phyloP scores from a whole-genome alignment of 2,329 filamentous ascomycete species.

The Cercospora sesami region DNA sequence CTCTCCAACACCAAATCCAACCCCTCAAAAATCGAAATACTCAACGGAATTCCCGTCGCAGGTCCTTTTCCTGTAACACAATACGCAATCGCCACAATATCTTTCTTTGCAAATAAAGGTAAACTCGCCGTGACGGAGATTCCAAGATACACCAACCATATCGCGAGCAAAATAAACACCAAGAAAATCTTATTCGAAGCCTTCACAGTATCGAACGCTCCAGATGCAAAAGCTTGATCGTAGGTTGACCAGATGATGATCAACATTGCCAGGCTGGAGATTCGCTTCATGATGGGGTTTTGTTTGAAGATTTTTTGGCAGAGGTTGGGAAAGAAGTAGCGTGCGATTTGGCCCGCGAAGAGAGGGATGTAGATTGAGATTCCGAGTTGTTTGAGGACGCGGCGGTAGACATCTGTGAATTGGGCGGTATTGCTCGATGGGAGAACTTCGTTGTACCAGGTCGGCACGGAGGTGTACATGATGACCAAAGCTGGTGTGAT shows the following conservation, averaged over 20 bases:
- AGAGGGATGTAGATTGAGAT: conserved; percentile 67
- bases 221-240: conserved; percentile 64
- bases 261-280: conserved; percentile 48
- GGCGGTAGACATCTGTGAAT: conserved; percentile 62
- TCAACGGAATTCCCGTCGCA: conserved; percentile 66
- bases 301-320: conserved; percentile 58
- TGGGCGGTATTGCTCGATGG: conserved; percentile 55
- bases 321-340: conserved; percentile 56
- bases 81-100: conserved; percentile 71
- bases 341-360: conserved; percentile 59
- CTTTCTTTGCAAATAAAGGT: conserved; percentile 57
- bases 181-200: conserved; percentile 64
- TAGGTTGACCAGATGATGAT: conserved; percentile 66
- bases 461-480: conserved; percentile 57
- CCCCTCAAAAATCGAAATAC: conserved; percentile 66
- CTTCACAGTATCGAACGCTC: conserved; percentile 60
- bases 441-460: conserved; percentile 58
- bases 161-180: conserved; percentile 65
- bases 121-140: conserved; percentile 60
- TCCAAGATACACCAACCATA: conserved; percentile 63
- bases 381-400: conserved; percentile 68
- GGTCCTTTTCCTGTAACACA: conserved; percentile 73
- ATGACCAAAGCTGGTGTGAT: conserved; percentile 64
- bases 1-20: conserved; percentile 56
- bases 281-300: conserved; percentile 48